phyloP scores from a whole-genome alignment of 768 basidiomycete species.

The Macrolepiota fuliginosa region DNA sequence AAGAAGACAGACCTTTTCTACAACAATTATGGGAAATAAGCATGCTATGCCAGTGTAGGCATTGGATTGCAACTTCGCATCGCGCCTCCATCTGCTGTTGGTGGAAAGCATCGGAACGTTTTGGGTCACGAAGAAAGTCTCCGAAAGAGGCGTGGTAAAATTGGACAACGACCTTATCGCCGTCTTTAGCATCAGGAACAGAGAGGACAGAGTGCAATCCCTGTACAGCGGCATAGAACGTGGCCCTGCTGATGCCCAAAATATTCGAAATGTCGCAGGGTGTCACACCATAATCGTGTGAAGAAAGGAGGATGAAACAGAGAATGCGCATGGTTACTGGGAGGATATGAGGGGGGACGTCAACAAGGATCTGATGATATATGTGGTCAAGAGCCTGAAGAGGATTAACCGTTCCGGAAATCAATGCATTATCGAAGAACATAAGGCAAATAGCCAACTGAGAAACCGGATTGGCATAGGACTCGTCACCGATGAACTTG shows the following conservation, averaged over 20 bases:
- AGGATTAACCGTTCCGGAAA: not conserved
- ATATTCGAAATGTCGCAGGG: not conserved
- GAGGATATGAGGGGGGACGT: not conserved
- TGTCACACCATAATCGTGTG: not conserved
- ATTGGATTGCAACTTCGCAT: not conserved
- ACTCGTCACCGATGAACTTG: not conserved
- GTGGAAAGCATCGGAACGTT: not conserved
- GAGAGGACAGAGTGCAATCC: not conserved
- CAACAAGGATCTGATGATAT: not conserved
- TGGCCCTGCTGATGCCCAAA: not conserved
- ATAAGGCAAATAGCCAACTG: not conserved
- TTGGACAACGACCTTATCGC: not conserved
- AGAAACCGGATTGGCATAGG: not conserved
- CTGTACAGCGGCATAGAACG: not conserved
- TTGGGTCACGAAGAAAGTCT: constrained; percentile 8
- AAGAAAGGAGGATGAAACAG: not conserved
- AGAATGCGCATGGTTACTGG: not conserved
- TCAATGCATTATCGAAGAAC: not conserved
- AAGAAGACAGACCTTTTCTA: not conserved
- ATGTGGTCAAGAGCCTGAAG: not conserved
- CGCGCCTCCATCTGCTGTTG: not conserved
- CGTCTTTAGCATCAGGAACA: not conserved
- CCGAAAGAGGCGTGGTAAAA: constrained; percentile 6
- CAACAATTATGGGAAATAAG: not conserved
- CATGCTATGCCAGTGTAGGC: not conserved